Evolutionary conservation across 768 basidiomycete genomes (phyloP), one percentile per base, ranked within the genome.

Genomic region (Hypholoma sublateritium): DNA sequence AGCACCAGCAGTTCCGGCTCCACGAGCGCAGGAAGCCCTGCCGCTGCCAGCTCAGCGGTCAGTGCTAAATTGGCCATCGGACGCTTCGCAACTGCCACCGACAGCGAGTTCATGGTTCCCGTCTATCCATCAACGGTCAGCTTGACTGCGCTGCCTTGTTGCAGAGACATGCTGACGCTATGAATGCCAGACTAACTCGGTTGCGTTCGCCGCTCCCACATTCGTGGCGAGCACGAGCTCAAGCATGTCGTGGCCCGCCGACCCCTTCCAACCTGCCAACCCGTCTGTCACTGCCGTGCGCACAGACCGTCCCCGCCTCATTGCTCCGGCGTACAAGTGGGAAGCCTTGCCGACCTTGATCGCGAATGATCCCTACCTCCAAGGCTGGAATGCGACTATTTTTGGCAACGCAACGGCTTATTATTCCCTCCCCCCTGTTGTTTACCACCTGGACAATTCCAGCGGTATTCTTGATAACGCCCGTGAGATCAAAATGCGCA

Each of bases 291-390:
- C 86, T 36, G 71, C 70, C 49, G 77, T 87, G 34, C 88, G 93
- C 44, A 63, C 86, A 8, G 88, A 92, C 66, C 89, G 95, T 59
- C 97, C 97, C 22, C 89, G 92, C 43, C 80, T 99, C 48, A 88
- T 97, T 63, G 97, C 96, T 14, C 94, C 96, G 21, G 64, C 80
- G 9, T 95, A 94, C 81, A 95, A 93, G 72, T 98, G 97, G 96
- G 71, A 79, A 14, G 91, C 85, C 12, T 84, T 99, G 22, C 85
- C 89, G 4, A 67, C 69, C 21, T 79, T 97, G 63, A 96, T 98
- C 66, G 72, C 79, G 53, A 82, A 76, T 51, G 93, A 98, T 69
- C 85, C 91, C 3, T 98, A 99, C 75, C 80, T 98, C 65, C 75
- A 80, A 56, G 78, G 73, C 57, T 98, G 96, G 96, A 97, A 99